These are phyloP conservation scores for Phytophthora sp. DNA, from an alignment of 352 stramenopile genomes.

Conservation along the genomic window DNA sequence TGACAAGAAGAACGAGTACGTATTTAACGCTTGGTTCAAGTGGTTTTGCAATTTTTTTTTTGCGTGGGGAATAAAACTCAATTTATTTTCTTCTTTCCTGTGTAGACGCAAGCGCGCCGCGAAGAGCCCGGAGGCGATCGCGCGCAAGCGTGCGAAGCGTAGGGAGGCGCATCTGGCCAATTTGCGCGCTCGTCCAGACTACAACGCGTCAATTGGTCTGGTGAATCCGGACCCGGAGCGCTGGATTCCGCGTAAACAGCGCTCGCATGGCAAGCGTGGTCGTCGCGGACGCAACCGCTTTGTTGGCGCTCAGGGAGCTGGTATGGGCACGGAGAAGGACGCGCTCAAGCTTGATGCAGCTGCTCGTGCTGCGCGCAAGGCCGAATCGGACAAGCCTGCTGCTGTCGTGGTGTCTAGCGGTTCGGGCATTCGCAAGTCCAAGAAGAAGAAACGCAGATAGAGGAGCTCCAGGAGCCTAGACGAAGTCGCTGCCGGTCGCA, in stretches of 20 bases:
- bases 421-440: constrained; percentile 80
- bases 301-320: constrained; percentile 78
- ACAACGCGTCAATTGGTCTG: constrained; percentile 80
- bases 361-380: constrained; percentile 75
- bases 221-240: constrained; percentile 81
- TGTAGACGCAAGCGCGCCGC: constrained; percentile 68
- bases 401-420: constrained; percentile 60
- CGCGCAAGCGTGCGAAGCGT: constrained; percentile 77
- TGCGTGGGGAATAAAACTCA: constrained; percentile 9
- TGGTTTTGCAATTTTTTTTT: background rate
- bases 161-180: constrained; percentile 64
- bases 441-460: constrained; percentile 89
- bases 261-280: constrained; percentile 75
- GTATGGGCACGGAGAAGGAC: constrained; percentile 84
- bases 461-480: constrained; percentile 19
- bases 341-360: constrained; percentile 82
- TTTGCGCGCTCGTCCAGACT: constrained; percentile 68
- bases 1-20: constrained; percentile 86
- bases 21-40: constrained; percentile 7
- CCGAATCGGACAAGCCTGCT: constrained; percentile 62
- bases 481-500: constrained; percentile 13
- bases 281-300: constrained; percentile 84
- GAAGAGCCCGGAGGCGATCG: constrained; percentile 76
- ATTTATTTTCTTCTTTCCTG: background rate
- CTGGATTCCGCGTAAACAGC: constrained; percentile 89